A percentile compares a stretch with the other conserved stretches of the same genome.
Conservation (phyloP, 352 stramenopile species). For the Nannochloropsis limnetica region DNA sequence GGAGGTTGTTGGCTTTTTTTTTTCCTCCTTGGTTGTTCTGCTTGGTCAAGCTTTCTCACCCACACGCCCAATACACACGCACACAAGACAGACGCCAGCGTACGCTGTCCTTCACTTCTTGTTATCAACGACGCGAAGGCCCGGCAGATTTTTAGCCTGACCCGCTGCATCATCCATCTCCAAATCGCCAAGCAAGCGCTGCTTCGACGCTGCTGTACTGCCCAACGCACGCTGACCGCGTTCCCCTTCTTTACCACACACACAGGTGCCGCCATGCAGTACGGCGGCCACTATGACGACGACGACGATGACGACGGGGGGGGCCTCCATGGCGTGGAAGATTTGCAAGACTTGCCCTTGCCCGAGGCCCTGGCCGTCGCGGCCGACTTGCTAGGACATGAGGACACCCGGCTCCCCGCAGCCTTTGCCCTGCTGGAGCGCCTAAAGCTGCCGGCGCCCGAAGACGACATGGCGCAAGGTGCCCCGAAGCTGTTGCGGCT, state of each 20-base stretch:
- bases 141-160: neutral
- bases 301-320: neutral
- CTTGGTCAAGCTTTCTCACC: neutral
- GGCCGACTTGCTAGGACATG: slow-evolving; percentile 12
- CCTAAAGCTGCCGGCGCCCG: slow-evolving; percentile 1
- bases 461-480: neutral
- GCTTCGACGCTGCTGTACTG: too few relatives aligned
- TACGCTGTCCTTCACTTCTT: too few relatives aligned
- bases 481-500: neutral
- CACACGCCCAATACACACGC: neutral
- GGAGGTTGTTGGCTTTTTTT: too few relatives aligned
- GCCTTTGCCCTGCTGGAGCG: slow-evolving; percentile 26
- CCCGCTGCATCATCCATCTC: neutral
- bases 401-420: neutral
- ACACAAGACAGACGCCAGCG: neutral
- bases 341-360: slow-evolving; percentile 32
- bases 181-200: neutral
- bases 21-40: neutral
- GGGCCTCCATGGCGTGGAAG: neutral
- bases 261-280: neutral
- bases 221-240: too few relatives aligned
- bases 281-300: neutral
- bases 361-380: neutral
- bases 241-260: neutral
- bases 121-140: neutral